Base-by-base conservation (phyloP, 2,329 filamentous ascomycete genomes). In the Diaporthe batatas region DNA sequence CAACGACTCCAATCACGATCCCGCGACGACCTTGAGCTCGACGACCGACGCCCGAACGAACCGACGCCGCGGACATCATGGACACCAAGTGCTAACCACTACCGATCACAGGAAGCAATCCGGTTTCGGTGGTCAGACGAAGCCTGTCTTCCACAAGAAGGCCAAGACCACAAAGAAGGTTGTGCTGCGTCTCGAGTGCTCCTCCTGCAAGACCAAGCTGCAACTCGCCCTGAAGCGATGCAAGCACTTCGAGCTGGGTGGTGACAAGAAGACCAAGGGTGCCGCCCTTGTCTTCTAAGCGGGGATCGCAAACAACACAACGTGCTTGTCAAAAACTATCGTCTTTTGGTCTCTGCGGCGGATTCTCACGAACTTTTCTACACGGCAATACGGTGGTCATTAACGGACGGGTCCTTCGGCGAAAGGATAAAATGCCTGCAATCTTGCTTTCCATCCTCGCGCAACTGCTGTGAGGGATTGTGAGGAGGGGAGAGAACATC, bases 201-300 rank as follows among this genome's bases (percentile, higher is more conserved):
- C 94, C 84, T 86, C 88, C 81, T 99, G 96, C 94, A 98, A 98
- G 93, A 92, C 94, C 86, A 98, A 98, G 93, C 92, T 92, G 87
- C 95, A 99, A 90, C 91, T 99, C 84, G 91, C 96, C 81, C 90
- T 99, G 87, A 99, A 99, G 94, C 94, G 96, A 85, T 99, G 96
- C 95, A 99, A 99, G 94, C 96, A 99, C 92, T 99, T 99, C 89
- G 96, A 99, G 91, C 90, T 99, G 84, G 96, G 96, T 92, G 96
- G 96, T 92, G 96, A 99, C 93, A 99, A 99, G 95, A 99, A 99
- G 94, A 99, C 96, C 83, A 99, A 99, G 95, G 96, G 96, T 93
- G 96, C 96, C 82, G 96, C 96, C 87, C 92, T 99, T 84, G 96
- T 99, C 83, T 99, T 99, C 92, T 99, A 98, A 92, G 88, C 90